These are phyloP conservation scores for Fusarium bactridioides DNA, from an alignment of 2,329 filamentous ascomycete genomes.

Conservation along the genomic window DNA sequence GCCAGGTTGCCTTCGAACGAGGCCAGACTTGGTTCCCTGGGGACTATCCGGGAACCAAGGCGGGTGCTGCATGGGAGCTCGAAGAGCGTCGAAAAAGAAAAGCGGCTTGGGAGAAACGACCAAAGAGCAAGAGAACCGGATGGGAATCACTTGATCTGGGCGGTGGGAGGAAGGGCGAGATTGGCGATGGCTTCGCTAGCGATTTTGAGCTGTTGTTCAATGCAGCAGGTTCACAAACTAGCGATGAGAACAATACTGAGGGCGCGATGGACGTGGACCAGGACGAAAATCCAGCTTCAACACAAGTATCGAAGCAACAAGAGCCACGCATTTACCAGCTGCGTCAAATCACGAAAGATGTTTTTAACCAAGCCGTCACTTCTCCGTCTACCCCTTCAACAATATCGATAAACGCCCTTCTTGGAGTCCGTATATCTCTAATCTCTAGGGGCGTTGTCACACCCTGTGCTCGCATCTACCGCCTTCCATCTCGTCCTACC, in stretches of 20 bases:
- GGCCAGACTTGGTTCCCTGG: constrained; percentile 84
- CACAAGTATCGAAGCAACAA: not conserved
- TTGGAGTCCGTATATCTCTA: constrained; percentile 73
- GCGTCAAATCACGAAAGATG: constrained; percentile 38
- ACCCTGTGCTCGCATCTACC: constrained; percentile 83
- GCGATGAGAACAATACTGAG: constrained; percentile 24
- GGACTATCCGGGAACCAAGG: constrained; percentile 81
- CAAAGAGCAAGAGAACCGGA: constrained; percentile 81
- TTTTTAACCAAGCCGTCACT: constrained; percentile 44
- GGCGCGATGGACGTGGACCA: constrained; percentile 47
- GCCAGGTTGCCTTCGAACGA: constrained; percentile 83
- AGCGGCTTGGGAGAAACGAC: constrained; percentile 77
- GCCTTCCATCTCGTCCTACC: constrained; percentile 62
- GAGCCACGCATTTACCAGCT: constrained; percentile 25
- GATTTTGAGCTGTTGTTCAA: constrained; percentile 79
- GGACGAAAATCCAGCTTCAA: constrained; percentile 4
- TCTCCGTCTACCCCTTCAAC: constrained; percentile 25
- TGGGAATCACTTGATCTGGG: constrained; percentile 81
- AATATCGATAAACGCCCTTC: constrained; percentile 51
- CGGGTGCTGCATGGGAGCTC: constrained; percentile 81
- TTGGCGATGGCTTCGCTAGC: constrained; percentile 83
- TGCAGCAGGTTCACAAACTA: constrained; percentile 7
- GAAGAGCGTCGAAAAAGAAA: constrained; percentile 75
- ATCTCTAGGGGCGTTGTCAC: constrained; percentile 74
- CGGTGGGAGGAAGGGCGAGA: constrained; percentile 77